These are phyloP conservation scores for Hyaloscypha hepaticicola DNA, from an alignment of 495 filamentous ascomycete species.

Conservation along the genomic window DNA sequence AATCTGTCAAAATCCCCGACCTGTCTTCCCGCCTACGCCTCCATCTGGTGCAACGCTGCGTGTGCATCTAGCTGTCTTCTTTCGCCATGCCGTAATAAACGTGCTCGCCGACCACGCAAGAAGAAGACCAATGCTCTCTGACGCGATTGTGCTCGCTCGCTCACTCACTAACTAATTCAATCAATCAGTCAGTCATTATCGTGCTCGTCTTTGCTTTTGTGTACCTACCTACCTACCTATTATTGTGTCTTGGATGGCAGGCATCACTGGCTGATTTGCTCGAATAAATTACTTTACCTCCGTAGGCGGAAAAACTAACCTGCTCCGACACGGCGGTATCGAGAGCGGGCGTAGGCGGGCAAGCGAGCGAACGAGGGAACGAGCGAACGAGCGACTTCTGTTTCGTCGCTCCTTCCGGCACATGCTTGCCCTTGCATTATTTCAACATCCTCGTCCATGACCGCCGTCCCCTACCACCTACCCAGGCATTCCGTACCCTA, in stretches of 20 bases:
- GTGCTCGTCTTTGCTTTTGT: too few relatives aligned
- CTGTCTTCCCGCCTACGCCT: neutral
- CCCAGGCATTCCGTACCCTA: neutral
- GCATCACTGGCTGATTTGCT: too few relatives aligned
- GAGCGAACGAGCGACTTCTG: neutral
- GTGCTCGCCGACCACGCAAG: neutral
- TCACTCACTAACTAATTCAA: too few relatives aligned
- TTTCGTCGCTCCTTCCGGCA: constrained; percentile 12
- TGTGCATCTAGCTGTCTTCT: neutral
- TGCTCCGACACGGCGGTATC: neutral
- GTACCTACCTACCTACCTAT: neutral
- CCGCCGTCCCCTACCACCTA: neutral
- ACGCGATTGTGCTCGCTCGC: too few relatives aligned
- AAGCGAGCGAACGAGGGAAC: neutral
- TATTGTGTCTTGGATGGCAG: neutral
- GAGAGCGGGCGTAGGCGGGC: neutral
- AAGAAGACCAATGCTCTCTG: neutral
- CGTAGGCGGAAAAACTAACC: neutral
- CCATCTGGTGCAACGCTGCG: neutral
- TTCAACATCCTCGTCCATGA: neutral
- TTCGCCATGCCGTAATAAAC: neutral
- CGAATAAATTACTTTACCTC: too few relatives aligned
- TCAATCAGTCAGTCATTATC: too few relatives aligned
- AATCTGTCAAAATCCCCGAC: neutral
- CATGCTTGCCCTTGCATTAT: constrained; percentile 12